Conservation (phyloP, 352 stramenopile genomes). For the Phytophthora pisi region DNA sequence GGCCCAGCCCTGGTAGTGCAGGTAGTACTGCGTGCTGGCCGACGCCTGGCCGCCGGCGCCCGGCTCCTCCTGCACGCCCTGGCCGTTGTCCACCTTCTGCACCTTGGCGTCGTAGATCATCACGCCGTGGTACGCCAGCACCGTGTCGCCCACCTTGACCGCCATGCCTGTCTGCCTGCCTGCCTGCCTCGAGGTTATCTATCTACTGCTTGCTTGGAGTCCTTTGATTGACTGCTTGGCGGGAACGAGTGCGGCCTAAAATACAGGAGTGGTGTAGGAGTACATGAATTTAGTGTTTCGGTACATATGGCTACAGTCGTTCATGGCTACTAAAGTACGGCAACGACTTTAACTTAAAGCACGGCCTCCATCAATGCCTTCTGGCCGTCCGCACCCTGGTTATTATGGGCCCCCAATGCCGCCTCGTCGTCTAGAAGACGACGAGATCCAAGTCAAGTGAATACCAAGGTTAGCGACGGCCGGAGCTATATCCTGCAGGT, state of each 20-base stretch:
- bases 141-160: conserved; percentile 70
- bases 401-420: too few species aligned
- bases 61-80: conserved; percentile 46
- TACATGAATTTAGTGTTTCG: not conserved
- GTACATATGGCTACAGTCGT: too few species aligned
- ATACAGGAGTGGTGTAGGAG: not conserved
- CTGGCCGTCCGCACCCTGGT: too few species aligned
- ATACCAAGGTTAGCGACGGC: too few species aligned
- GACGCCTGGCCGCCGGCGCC: conserved; percentile 18
- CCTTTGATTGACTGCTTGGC: not conserved
- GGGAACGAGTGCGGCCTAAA: not conserved
- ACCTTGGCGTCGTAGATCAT: conserved; percentile 90
- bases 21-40: conserved; percentile 75
- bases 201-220: too few species aligned
- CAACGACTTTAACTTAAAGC: too few species aligned
- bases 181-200: too few species aligned
- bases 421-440: too few species aligned
- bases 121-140: conserved; percentile 80
- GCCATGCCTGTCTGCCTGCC: conserved; percentile 33
- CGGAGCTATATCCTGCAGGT: too few species aligned
- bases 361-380: too few species aligned
- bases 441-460: too few species aligned
- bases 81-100: conserved; percentile 80
- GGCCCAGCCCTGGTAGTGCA: conserved; percentile 92
- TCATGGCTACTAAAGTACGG: too few species aligned